Percentiles rank a stretch among this genome's conserved stretches.
These are phyloP conservation scores for Penicillium longicatenatum DNA, from an alignment of 495 filamentous ascomycete genomes.

Conservation along the genomic window DNA sequence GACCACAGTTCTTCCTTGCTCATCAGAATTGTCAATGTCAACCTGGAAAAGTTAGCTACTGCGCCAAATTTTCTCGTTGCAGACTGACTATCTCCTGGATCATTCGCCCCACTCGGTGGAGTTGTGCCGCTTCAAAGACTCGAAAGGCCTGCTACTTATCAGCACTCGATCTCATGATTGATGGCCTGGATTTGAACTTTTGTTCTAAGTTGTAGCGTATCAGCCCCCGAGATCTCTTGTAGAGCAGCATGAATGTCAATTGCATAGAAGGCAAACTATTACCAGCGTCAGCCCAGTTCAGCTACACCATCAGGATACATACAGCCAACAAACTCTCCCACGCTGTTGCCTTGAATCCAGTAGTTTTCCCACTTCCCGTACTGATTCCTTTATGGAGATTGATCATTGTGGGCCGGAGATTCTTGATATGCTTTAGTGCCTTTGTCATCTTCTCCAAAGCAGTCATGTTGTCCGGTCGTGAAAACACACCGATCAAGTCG, in stretches of 20 bases:
- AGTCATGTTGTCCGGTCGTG: conserved; percentile 68
- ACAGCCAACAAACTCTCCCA: conserved; percentile 68
- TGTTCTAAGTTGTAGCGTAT: conserved; percentile 54
- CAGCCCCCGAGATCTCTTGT: conserved; percentile 58
- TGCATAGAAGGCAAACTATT: conserved; percentile 65
- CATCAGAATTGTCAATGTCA: conserved; percentile 78
- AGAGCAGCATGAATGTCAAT: conserved; percentile 69
- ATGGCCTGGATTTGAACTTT: conserved; percentile 48
- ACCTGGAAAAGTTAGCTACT: conserved; percentile 48
- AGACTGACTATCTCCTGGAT: conserved; percentile 63
- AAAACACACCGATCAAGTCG: conserved; percentile 64
- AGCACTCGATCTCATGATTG: not conserved
- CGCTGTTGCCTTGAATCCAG: conserved; percentile 62
- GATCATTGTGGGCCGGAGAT: conserved; percentile 69
- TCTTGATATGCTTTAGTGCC: conserved; percentile 72
- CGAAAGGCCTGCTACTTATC: conserved; percentile 35
- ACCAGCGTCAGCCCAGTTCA: not conserved
- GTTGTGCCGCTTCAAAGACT: conserved; percentile 49
- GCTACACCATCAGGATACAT: conserved; percentile 17
- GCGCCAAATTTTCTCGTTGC: not conserved
- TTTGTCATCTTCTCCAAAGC: conserved; percentile 59
- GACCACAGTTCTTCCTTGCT: conserved; percentile 74
- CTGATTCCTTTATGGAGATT: conserved; percentile 78
- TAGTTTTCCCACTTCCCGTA: conserved; percentile 56
- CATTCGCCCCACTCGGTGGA: conserved; percentile 65